phyloP scores from a whole-genome alignment of 768 basidiomycete genomes.

The Lenzites betulinus region DNA sequence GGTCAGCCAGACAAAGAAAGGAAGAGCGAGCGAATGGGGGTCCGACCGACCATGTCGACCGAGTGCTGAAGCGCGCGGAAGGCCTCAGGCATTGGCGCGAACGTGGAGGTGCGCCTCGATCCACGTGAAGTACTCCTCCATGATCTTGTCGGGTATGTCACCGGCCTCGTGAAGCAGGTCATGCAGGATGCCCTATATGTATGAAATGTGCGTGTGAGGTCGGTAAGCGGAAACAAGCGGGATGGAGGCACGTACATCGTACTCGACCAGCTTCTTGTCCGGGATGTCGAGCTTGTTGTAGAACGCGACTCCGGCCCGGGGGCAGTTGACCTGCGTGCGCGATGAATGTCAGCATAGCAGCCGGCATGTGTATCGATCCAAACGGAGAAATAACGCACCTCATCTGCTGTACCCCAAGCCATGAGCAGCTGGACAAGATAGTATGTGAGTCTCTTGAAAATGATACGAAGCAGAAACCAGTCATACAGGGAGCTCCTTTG shows the following conservation, averaged over 20 bases:
- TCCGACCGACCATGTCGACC: too few relatives aligned
- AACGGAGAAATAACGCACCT: not conserved
- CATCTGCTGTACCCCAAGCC: constrained; percentile 10
- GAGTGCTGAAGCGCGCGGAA: too few relatives aligned
- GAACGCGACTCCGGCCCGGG: constrained; percentile 52
- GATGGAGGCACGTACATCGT: constrained; percentile 29
- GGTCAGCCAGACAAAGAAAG: too few relatives aligned
- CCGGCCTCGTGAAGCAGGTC: constrained; percentile 74
- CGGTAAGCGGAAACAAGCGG: not conserved
- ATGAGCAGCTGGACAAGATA: constrained; percentile 6
- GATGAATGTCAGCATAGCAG: not conserved
- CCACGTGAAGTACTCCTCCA: constrained; percentile 55
- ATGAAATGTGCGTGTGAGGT: not conserved
- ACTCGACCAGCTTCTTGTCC: constrained; percentile 51
- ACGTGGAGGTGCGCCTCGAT: constrained; percentile 29
- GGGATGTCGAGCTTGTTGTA: constrained; percentile 47
- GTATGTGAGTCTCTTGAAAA: too few relatives aligned
- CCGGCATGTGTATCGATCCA: not conserved
- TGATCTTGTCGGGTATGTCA: constrained; percentile 58
- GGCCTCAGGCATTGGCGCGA: not conserved
- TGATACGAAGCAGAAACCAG: too few relatives aligned
- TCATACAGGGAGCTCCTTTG: constrained; percentile 58
- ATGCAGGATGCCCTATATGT: constrained; percentile 58
- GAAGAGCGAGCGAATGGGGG: too few relatives aligned
- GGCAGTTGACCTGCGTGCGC: constrained; percentile 49